These are phyloP conservation scores for Sarocladium kiliense DNA, from an alignment of 2,329 filamentous ascomycete genomes.

Conservation along the genomic window DNA sequence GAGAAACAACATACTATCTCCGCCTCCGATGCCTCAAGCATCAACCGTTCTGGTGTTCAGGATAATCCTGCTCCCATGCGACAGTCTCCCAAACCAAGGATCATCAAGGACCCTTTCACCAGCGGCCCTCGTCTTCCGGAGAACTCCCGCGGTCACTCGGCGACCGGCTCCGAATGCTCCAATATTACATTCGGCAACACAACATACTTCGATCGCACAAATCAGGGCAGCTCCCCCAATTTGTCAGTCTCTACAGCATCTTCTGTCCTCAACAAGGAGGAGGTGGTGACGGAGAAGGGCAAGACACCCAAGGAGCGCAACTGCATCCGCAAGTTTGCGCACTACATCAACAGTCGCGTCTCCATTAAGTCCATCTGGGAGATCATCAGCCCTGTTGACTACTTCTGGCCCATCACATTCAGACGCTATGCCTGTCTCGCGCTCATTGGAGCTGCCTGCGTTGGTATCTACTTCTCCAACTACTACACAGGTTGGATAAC, in stretches of 20 bases:
- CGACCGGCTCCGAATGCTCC: background rate
- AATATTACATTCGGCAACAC: background rate
- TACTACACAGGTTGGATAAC: background rate
- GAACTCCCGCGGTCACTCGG: background rate
- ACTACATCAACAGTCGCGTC: background rate
- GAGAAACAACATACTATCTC: background rate
- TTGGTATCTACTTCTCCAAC: background rate
- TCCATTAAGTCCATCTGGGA: background rate
- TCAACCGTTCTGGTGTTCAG: too few species aligned
- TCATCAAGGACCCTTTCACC: background rate
- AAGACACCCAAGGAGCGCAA: background rate
- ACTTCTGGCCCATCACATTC: background rate
- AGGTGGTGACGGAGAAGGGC: background rate
- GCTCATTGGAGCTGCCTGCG: background rate
- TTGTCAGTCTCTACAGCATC: background rate
- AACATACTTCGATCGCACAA: too few species aligned
- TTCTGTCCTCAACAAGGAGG: background rate
- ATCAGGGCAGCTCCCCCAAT: background rate
- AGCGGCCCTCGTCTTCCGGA: background rate
- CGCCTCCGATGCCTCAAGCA: too few species aligned
- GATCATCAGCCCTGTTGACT: background rate
- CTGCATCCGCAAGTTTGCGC: background rate
- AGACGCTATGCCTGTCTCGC: background rate
- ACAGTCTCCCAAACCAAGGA: background rate
- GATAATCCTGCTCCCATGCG: too few species aligned